Base-by-base conservation (phyloP, 352 stramenopile species). In the Globisporangium splendens region DNA sequence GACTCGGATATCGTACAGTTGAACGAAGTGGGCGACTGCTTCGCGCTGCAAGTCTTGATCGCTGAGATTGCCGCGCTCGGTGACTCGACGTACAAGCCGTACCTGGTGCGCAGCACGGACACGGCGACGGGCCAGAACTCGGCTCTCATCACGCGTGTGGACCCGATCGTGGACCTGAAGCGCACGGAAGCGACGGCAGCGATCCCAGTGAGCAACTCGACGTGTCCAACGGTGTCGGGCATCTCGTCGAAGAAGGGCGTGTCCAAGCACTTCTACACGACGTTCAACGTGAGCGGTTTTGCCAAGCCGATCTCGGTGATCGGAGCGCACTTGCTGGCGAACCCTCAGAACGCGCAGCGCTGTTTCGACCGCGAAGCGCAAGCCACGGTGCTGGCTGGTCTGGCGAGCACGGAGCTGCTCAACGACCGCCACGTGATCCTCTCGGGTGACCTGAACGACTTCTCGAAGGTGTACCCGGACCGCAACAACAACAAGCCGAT, bases 361-460 rank as follows among this genome's bases (percentile, higher is more conserved):
- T 86, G 77, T 59, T 78, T 65, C 50, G 77, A 88, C 54, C 74
- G 79, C 20, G 79, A 89, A 59, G 79, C 67, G 7, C 79, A 89
- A 57, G 79, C 79, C 3, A 75, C 70, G 22, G 75, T 89, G n/a
- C 59, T 88, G 1, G 60, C 77, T 6, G 63, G n/a, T 46, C 44
- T 86, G 28, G 75, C 68, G 14, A 75, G 76, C 42, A 64, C 54
- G 44, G 66, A 72, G 6, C 60, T 85, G 14, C 53, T 52, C 17
- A 64, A 63, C 18, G 72, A 69, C 22, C 63, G 85, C 64, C 71
- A 90, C 60, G 68, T 78, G 39, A 85, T 88, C 62, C 57, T 88
- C 59, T 83, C 77, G 13, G 77, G 80, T 2, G 77, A 90, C 62
- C 61, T 90, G 46, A 90, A 90, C 61, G 80, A 90, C 68, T 88